Conservation (phyloP, 192 early-diverging fungal species). For the Diversispora eburnea region DNA sequence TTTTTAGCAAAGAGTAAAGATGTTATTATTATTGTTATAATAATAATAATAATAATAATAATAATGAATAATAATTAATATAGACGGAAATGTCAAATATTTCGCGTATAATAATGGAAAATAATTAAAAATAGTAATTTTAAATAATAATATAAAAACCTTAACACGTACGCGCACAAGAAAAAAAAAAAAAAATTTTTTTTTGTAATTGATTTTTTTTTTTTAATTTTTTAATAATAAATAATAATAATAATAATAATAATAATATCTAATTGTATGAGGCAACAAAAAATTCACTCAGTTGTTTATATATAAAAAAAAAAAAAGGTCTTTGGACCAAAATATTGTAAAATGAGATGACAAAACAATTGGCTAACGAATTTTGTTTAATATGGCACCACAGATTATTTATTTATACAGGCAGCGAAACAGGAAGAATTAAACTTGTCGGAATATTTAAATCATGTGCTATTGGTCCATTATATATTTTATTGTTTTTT, state of each 20-base stretch:
- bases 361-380: background rate
- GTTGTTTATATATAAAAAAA: background rate
- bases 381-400: constrained; percentile 16
- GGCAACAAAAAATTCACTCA: background rate
- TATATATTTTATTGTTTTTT: background rate
- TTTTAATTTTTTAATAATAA: background rate
- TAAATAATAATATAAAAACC: background rate
- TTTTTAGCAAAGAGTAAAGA: too few species aligned
- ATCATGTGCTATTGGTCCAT: constrained; percentile 11
- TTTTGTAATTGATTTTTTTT: background rate
- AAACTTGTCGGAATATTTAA: background rate
- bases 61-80: background rate
- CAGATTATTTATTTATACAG: constrained; percentile 16
- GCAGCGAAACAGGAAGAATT: background rate
- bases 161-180: background rate
- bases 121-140: background rate
- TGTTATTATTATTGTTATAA: too few species aligned
- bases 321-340: background rate
- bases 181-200: background rate
- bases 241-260: too few species aligned
- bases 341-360: constrained; percentile 8
- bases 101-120: background rate
- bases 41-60: background rate
- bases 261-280: too few species aligned
- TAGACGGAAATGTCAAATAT: constrained; percentile 1